A percentile compares a stretch with the other conserved stretches of the same genome.
These are phyloP conservation scores for Metarhizium anisopliae DNA, from an alignment of 2,329 filamentous ascomycete genomes.

Conservation along the genomic window DNA sequence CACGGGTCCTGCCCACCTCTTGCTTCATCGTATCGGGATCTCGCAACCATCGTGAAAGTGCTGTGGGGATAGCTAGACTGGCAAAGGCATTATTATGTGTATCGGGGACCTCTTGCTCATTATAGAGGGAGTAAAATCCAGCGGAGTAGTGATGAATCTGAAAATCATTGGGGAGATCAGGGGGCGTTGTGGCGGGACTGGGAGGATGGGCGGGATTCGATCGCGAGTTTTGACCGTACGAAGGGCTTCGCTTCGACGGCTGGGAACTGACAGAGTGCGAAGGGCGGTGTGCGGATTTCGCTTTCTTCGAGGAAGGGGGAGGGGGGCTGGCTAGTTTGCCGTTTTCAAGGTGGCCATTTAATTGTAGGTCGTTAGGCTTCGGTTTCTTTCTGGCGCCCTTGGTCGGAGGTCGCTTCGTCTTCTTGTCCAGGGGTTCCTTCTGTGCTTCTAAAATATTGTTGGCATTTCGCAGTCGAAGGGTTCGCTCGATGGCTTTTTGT, in stretches of 20 bases:
- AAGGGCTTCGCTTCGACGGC: constrained; percentile 54
- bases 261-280: constrained; percentile 69
- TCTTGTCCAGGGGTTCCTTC: constrained; percentile 51
- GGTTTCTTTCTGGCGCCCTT: constrained; percentile 86
- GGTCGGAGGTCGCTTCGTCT: constrained; percentile 61
- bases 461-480: constrained; percentile 47
- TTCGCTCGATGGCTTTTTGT: constrained; percentile 64
- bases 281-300: constrained; percentile 72
- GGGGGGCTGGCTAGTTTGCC: constrained; percentile 37
- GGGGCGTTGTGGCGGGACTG: constrained; percentile 71
- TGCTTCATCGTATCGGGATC: constrained; percentile 59
- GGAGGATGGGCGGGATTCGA: constrained; percentile 49
- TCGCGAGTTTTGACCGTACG: constrained; percentile 57
- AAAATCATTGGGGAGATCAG: constrained; percentile 53
- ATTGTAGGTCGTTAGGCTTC: constrained; percentile 58
- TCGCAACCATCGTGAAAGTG: constrained; percentile 69
- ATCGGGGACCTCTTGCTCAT: constrained; percentile 48
- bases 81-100: constrained; percentile 69
- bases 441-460: constrained; percentile 19
- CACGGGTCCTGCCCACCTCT: constrained; percentile 55
- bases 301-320: constrained; percentile 60
- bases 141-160: constrained; percentile 61
- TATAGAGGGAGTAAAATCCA: constrained; percentile 68
- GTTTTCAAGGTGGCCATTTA: constrained; percentile 48
- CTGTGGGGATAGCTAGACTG: constrained; percentile 64